These are phyloP conservation scores for Polyporus arcularius DNA, from an alignment of 768 basidiomycete genomes.

Conservation along the genomic window DNA sequence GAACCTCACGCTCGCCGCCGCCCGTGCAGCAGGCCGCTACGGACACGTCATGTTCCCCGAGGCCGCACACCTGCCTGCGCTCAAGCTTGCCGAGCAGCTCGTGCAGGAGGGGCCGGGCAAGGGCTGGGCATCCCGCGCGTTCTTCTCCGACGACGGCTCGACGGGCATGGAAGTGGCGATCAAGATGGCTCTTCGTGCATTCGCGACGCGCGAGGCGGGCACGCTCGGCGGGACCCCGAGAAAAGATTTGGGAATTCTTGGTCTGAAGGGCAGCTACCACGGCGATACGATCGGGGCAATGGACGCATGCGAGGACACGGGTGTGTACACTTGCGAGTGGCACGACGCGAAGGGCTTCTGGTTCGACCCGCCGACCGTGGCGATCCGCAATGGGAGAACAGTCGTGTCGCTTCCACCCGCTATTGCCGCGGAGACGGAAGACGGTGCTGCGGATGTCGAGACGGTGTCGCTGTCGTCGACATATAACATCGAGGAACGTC, in stretches of 20 bases:
- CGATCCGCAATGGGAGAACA: constrained; percentile 60
- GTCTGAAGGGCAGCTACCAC: constrained; percentile 92
- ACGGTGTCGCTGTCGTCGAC: constrained; percentile 55
- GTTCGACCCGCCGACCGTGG: constrained; percentile 87
- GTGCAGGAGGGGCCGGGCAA: constrained; percentile 75
- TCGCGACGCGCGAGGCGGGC: constrained; percentile 41
- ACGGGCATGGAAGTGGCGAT: constrained; percentile 97
- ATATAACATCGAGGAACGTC: constrained; percentile 70
- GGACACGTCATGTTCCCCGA: constrained; percentile 97
- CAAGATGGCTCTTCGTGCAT: constrained; percentile 91
- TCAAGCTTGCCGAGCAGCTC: constrained; percentile 80
- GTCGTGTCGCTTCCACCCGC: constrained; percentile 55
- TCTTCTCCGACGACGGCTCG: constrained; percentile 93
- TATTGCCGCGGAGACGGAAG: constrained; percentile 35
- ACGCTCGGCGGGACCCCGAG: constrained; percentile 32
- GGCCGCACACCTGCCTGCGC: constrained; percentile 82
- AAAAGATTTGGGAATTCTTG: constrained; percentile 71
- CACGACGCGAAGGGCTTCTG: constrained; percentile 90
- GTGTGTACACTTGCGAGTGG: constrained; percentile 95
- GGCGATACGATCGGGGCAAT: constrained; percentile 97
- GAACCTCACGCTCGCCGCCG: constrained; percentile 80
- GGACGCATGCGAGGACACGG: constrained; percentile 86
- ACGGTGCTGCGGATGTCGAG: constrained; percentile 25
- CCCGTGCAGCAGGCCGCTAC: constrained; percentile 87
- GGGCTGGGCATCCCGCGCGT: constrained; percentile 90